These are phyloP conservation scores for Beauveria brongniartii DNA, from an alignment of 2,329 filamentous ascomycete species.

Conservation along the genomic window DNA sequence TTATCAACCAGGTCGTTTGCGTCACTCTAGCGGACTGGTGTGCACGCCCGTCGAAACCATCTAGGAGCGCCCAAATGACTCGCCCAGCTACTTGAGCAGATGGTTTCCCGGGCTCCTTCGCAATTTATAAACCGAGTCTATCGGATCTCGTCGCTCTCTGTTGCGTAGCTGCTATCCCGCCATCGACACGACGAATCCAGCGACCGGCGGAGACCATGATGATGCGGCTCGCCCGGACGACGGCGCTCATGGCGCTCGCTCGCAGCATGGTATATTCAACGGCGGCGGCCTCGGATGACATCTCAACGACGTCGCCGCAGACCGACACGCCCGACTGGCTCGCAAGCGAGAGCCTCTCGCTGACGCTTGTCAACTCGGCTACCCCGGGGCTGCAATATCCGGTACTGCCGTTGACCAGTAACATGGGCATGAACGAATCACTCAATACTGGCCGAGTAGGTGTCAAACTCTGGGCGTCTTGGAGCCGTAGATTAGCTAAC, in stretches of 20 bases:
- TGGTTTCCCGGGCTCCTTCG: background rate
- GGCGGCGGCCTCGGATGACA: constrained; percentile 22
- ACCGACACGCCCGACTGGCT: constrained; percentile 31
- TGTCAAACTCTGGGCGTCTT: background rate
- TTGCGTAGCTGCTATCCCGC: background rate
- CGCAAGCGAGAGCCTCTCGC: constrained; percentile 30
- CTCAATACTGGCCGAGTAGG: constrained; percentile 29
- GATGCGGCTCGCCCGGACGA: background rate
- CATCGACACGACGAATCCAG: background rate
- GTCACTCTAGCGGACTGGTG: background rate
- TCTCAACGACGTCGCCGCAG: constrained; percentile 27
- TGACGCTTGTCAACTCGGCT: constrained; percentile 26
- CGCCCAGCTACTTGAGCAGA: background rate
- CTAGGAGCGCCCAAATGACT: background rate
- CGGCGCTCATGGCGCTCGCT: background rate
- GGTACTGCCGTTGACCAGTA: constrained; percentile 37
- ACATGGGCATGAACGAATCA: constrained; percentile 35
- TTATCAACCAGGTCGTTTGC: background rate
- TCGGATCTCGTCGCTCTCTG: background rate
- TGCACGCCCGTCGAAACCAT: background rate
- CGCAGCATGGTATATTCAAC: background rate
- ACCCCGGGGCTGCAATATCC: constrained; percentile 28
- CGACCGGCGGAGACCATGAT: background rate
- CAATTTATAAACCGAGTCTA: too few relatives aligned
- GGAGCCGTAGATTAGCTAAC: background rate